Conservation (phyloP, 164 flowering plant species). For the Echeveria elegans region DNA sequence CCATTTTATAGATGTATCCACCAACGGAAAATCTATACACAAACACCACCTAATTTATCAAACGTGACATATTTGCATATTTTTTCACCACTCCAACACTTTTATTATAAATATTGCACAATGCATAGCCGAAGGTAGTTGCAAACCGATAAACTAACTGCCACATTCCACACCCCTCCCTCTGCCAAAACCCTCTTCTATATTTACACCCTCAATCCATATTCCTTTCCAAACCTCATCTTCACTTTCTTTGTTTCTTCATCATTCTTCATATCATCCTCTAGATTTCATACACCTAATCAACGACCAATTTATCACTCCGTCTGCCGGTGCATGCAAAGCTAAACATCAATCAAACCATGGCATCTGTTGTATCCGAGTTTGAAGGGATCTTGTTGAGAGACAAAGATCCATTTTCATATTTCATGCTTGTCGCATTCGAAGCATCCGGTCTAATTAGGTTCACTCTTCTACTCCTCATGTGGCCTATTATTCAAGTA, state of each 20-base stretch:
- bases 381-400: constrained; percentile 70
- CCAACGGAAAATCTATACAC: constrained; percentile 1
- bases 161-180: neutral
- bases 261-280: neutral
- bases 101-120: constrained; percentile 1
- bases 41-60: constrained; percentile 6
- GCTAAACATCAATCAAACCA: neutral
- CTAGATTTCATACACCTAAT: neutral
- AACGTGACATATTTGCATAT: neutral
- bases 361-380: constrained; percentile 46
- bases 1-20: constrained; percentile 1
- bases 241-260: neutral
- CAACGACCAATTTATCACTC: neutral
- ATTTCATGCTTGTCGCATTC: constrained; percentile 93
- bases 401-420: constrained; percentile 57
- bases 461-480: constrained; percentile 43
- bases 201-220: constrained; percentile 1
- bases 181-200: neutral
- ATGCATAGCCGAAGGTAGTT: neutral
- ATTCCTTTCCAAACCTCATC: neutral
- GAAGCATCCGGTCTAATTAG: constrained; percentile 83
- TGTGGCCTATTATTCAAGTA: constrained; percentile 62
- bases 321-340: neutral
- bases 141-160: constrained; percentile 6
- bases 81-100: neutral